Evolutionary conservation across 2,329 filamentous ascomycete species (phyloP), one percentile per base, ranked within the genome.

Genomic region (Metarhizium anisopliae): DNA sequence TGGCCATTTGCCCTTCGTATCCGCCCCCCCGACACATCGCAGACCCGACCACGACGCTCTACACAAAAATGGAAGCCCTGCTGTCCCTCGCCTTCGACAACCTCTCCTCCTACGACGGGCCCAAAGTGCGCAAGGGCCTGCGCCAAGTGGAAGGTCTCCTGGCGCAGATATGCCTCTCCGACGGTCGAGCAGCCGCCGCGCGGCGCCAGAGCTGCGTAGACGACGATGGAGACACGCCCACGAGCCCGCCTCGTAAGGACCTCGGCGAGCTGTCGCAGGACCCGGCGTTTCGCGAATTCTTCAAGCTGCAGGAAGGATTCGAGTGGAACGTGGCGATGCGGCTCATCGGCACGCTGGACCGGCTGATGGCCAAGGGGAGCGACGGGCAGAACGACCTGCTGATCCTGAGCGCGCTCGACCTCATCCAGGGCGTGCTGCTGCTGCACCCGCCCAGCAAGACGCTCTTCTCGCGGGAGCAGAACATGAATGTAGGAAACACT

Each of bases 301-400:
- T 96, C 77, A 90, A 95, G 70, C 71, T 97, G 61, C 94, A 99
- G 71, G 92, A 97, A 67, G 90, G 92, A 2, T 99, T 99, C 68
- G 90, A 97, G 74, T 97, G 91, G 89, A 99, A 99, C 74, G 90
- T 97, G 55, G 87, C 90, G 14, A 85, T 90, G 73, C 85, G 91
- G 58, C 79, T 97, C 58, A 86, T 96, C 59, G 84, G 86, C 54
- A 95, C 90, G 56, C 82, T 97, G 47, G 91, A 96, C 70, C 82
- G 90, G 56, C 80, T 96, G 51, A 80, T 96, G 66, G 90, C 90
- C 49, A 90, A 90, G 75, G 85, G 86, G 53, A 86, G 84, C 68
- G 86, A 91, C 64, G 89, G 88, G 45, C 85, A 90, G 61, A 94
- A 93, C 67, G 91, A 97, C 69, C 76, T 93, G 58, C 80, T 96